Evolutionary conservation across 2,329 filamentous ascomycete genomes (phyloP), one percentile per base, ranked within the genome.

Genomic region (Aspergillus fumigatiaffinis): DNA sequence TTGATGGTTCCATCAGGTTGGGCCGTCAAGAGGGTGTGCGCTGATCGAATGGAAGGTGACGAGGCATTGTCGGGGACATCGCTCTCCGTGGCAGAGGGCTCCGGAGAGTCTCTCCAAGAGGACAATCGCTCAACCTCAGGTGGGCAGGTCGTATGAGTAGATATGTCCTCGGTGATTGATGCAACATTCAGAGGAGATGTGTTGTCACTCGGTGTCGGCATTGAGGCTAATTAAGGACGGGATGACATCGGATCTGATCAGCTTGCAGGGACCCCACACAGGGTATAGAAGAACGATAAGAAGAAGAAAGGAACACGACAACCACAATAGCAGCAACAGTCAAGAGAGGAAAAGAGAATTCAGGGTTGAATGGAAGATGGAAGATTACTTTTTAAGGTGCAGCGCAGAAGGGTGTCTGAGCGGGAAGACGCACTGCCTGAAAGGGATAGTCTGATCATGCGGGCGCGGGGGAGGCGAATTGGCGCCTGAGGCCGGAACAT

Each of bases 131-230:
- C 71, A 47, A 64, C 57, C 55, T 82, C 80, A 44, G 79, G 79
- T n/a, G 80, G 80, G 69, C 80, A 82, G 59, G 78, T 78, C 52
- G 76, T 70, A 67, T 74, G 80, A 67, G 72, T 69, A 63, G 76
- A 73, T 64, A 76, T 66, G 60, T 72, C 71, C 66, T 75, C 76
- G 69, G 70, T 72, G 72, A 76, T 77, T 68, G 74, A 74, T 63
- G 69, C 64, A 65, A 73, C 72, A 66, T 72, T 71, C 66, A 77
- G 70, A 53, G 67, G 68, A 68, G 72, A 73, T 70, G 72, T 73
- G 71, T 69, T 76, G 74, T 73, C 65, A 70, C 73, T 77, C 65
- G 75, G 76, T 56, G 79, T 81, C 67, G 80, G 80, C 80, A 82
- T 82, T 72, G 71, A 75, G 71, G 70, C 68, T 66, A 68, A 69